phyloP scores from a whole-genome alignment of 2,329 filamentous ascomycete species.

The Elsinoe australis region DNA sequence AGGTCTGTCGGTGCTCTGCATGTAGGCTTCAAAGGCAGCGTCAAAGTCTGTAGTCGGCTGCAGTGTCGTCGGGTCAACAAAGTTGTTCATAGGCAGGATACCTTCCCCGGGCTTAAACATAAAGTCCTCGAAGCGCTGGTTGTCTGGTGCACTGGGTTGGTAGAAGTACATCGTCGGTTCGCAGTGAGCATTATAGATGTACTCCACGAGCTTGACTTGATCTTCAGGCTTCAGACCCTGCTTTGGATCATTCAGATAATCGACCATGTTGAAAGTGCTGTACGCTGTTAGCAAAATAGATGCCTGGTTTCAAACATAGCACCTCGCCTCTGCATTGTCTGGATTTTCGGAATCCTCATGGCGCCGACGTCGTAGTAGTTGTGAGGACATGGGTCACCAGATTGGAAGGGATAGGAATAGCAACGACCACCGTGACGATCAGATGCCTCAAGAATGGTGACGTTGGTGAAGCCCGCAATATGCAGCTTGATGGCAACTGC shows the following conservation, averaged over 20 bases:
- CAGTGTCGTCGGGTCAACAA: neutral
- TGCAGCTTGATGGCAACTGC: constrained; percentile 59
- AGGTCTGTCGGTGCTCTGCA: neutral
- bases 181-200: neutral
- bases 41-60: neutral
- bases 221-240: neutral
- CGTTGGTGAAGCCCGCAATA: constrained; percentile 51
- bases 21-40: neutral
- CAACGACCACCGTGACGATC: constrained; percentile 54
- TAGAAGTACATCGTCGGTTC: constrained; percentile 3
- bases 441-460: constrained; percentile 63
- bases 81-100: neutral
- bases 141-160: neutral
- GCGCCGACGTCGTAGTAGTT: constrained; percentile 12
- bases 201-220: constrained; percentile 1
- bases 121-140: neutral
- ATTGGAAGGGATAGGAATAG: neutral
- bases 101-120: neutral
- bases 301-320: too few relatives aligned
- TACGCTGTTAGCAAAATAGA: neutral
- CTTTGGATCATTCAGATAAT: neutral
- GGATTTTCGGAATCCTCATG: neutral
- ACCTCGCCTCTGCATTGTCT: too few relatives aligned
- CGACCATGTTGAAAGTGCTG: constrained; percentile 1
- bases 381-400: neutral